Evolutionary conservation across 495 filamentous ascomycete genomes (phyloP), one percentile per base, ranked within the genome.

Genomic region (Articulospora tetracladia): DNA sequence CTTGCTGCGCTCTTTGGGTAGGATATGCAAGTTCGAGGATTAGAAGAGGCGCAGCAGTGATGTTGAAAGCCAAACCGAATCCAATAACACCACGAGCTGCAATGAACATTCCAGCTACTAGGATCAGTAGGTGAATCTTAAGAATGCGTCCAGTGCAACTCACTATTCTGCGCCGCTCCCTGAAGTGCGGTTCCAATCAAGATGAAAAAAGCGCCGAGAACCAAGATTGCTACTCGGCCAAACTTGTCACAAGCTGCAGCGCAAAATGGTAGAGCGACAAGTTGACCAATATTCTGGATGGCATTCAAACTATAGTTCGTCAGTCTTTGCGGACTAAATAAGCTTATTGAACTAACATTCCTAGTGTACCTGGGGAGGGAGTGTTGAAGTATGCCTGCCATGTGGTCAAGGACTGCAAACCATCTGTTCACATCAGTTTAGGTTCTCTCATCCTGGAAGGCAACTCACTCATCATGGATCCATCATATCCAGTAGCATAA

Each of bases 51-150:
- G 67, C 63, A 17, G 65, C 59, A 2, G 59, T 62, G 11, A 59
- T 61, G 15, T 65, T 62, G 53, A 73, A 61, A 3, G 44, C 51
- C 7, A 62, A 26, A 12, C 59, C 63, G 15, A 62, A 39, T 11
- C 63, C 63, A 23, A 61, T 53, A 41, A 66, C 7, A 39, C 47
- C 52, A 3, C 63, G 48, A 19, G 47, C 49, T 1, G 55, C 41
- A 4, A 72, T 70, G 55, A 73, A 70, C 64, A 68, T 64, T 65
- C 74, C 78, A 44, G 60, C 53, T 12, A 53, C 22, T 1, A 56
- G 12, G 6, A 59, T 51, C 54, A 61, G 53, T 3, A 50, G 49
- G 30, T 58, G 17, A 0, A 62, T 41, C 26, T 34, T 39, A 8
- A 50, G 59, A 44, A 50, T 24, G 3, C 12, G 24, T 20, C 11